Base-by-base conservation (phyloP, 495 filamentous ascomycete species). In the Niebla homalea region DNA sequence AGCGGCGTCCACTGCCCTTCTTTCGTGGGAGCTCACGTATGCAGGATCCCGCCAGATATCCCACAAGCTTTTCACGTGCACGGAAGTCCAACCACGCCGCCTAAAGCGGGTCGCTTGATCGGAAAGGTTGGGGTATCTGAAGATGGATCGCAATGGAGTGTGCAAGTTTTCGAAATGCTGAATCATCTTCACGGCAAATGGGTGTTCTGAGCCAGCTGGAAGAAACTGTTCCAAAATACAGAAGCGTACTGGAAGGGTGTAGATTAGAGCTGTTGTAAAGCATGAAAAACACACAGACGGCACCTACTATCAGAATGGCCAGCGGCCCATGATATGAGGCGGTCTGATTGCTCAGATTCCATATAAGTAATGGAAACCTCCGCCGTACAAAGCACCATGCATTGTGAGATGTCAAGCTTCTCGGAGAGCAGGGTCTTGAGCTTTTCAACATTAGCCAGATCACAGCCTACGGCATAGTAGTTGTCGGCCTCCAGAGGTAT, bases 301-400 rank as follows among this genome's bases (percentile, higher is more conserved):
- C 15, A 43, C 57, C 60, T 62, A 84, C 84, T 80, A 60, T 83
- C 69, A 19, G 76, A 72, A 42, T 88, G 65, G 14, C 63, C 71
- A 36, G 75, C 71, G 7, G 80, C 79, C 84, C 84, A 92, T 35
- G 65, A 57, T 20, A 95, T 77, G 4, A 95, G 70, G 19, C 68
- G 68, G 66, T 94, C 79, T 32, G 90, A 80, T 20, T 78, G 76
- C n/a, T 77, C 65, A 16, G 74, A 73, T 39, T 87, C 78, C 89
- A 95, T 94, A 56, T 94, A 94, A 1, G 89, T 89, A 29, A 94
- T 72, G 5, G 87, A 93, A 5, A 94, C 89, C 64, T 95, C 90
- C 0, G 87, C 88, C 3, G 84, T 75, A 58, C 87, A 92, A 46
- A 95, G 76, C 11, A 94, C 70, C 10, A 71, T 65, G 51, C 75